These are phyloP conservation scores for Pelargonium citronellum DNA, from an alignment of 441 rosid genomes.

Conservation along the genomic window DNA sequence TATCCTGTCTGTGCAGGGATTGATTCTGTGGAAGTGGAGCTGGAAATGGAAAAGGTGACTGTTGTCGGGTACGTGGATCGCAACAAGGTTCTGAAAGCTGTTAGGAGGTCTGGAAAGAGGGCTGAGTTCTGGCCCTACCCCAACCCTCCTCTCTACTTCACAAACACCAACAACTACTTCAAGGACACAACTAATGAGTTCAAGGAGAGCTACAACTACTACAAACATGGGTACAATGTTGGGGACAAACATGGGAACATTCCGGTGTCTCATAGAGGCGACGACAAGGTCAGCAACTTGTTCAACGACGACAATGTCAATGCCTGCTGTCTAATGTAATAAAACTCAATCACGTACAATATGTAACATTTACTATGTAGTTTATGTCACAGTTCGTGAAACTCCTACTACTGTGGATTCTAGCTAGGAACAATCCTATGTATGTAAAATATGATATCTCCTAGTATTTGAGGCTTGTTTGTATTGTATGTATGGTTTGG, in stretches of 20 bases:
- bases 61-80: conserved; percentile 83
- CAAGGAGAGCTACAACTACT: conserved; percentile 84
- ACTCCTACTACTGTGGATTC: too few species aligned
- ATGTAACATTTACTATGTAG: not conserved
- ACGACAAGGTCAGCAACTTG: conserved; percentile 86
- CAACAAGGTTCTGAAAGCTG: conserved; percentile 76
- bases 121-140: conserved; percentile 97
- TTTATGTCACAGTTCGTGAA: not conserved
- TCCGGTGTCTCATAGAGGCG: conserved; percentile 66
- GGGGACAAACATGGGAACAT: conserved; percentile 66
- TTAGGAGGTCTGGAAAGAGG: conserved; percentile 81
- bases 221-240: conserved; percentile 73
- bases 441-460: too few species aligned
- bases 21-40: conserved; percentile 76
- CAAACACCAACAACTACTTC: conserved; percentile 56
- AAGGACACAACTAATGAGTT: conserved; percentile 73
- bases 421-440: too few species aligned
- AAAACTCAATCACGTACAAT: not conserved
- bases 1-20: conserved; percentile 37
- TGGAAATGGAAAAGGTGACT: conserved; percentile 72
- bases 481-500: not conserved
- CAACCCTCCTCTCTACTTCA: conserved; percentile 77
- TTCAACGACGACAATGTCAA: conserved; percentile 89
- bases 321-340: conserved; percentile 78
- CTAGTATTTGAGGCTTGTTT: not conserved